These are phyloP conservation scores for Geotrichum klebahnii DNA, from an alignment of 1,139 yeast species.

Conservation along the genomic window DNA sequence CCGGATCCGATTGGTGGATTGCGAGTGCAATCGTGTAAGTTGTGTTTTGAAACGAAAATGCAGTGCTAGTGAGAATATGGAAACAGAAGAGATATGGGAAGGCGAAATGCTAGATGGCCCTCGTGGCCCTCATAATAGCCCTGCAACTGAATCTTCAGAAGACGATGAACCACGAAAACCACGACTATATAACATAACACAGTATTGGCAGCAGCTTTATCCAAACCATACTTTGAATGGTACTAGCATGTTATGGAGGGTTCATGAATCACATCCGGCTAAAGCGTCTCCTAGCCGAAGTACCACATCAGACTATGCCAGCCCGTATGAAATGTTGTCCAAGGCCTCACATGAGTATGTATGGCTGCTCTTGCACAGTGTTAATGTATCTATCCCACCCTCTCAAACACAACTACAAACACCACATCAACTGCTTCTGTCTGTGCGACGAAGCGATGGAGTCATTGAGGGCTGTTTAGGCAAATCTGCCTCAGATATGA, in stretches of 20 bases:
- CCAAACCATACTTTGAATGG: slow-evolving; percentile 17
- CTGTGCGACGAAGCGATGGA: slow-evolving; percentile 16
- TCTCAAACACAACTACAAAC: not conserved
- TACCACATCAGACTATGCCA: slow-evolving; percentile 10
- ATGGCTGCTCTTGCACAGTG: slow-evolving; percentile 14
- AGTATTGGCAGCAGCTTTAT: slow-evolving; percentile 14
- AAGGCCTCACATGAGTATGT: slow-evolving; percentile 13
- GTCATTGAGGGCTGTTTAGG: slow-evolving; percentile 13
- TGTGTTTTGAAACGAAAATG: not conserved
- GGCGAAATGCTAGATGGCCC: slow-evolving; percentile 19
- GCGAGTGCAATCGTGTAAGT: slow-evolving; percentile 10
- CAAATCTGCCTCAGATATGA: slow-evolving; percentile 1
- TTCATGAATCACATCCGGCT: not conserved
- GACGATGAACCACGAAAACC: not conserved
- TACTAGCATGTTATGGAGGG: slow-evolving; percentile 3
- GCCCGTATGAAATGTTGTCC: slow-evolving; percentile 9
- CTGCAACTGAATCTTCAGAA: not conserved
- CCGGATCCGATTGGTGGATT: slow-evolving; percentile 1
- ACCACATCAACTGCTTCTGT: slow-evolving; percentile 9
- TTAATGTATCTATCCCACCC: not conserved
- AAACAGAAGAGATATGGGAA: slow-evolving; percentile 13
- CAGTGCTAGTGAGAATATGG: not conserved
- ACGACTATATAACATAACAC: slow-evolving; percentile 10
- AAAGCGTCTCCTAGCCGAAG: not conserved
- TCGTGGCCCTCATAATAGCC: not conserved